Base-by-base conservation (phyloP, 257 asterid genomes). In the Rehmannia glutinosa region DNA sequence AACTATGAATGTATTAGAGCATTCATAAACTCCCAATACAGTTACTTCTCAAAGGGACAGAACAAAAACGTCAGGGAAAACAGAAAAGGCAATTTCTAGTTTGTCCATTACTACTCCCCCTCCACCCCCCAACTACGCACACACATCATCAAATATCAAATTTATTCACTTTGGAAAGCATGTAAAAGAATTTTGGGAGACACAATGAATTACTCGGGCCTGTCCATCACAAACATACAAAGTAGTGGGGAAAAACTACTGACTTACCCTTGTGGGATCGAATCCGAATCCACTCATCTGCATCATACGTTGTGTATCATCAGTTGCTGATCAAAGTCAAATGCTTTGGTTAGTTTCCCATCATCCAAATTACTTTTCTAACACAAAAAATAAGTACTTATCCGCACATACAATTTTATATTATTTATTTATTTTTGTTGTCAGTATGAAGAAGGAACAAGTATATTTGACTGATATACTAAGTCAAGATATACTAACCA, bases 221-320 rank as follows among this genome's bases (percentile, higher is more conserved):
- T 28, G 47, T 10, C 19, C 39, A 15, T 47, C 23, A 73, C 15
- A 67, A 51, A 35, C 45, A 64, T 69, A 17, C 15, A 36, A 15
- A 21, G 17, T 16, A 25, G 38, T 52, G 12, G 25, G 30, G 15
- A 43, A 41, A 21, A 33, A 6, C 25, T 4, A 57, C 45, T 35
- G 17, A 66, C 59, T 52, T 80, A 91, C 97, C 93, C 79, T 84
- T 38, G 95, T 71, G 52, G 97, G 95, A 62, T 91, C 97, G 53
- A 86, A 76, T 38, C 97, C 97, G 72, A 91, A 91, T 64, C 97
- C 97, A 73, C 97, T 62, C 96, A 91, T 91, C 80, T 91, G 97
- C 97, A 91, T 91, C 97, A 88, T 91, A 4, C 95, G 91, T 59
- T 91, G 97, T 23, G 97, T 88, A 69, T 88, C 96, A 79, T 88